phyloP scores from a whole-genome alignment of 257 asterid genomes.

The Gentiana straminea region DNA sequence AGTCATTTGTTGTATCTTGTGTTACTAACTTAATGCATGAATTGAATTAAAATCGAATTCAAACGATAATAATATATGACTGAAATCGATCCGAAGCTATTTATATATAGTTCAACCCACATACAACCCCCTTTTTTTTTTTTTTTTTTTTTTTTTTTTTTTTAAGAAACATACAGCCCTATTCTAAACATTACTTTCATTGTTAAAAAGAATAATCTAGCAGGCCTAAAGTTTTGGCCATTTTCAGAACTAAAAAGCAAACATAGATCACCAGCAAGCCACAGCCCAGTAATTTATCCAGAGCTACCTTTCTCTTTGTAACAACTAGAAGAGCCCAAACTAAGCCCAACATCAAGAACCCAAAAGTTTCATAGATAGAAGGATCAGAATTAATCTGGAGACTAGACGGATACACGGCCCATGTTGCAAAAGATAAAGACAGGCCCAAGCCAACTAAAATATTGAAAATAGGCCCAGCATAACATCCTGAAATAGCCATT shows the following conservation, averaged over 20 bases:
- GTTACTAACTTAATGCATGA: too few relatives aligned
- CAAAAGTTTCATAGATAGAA: conserved; percentile 9
- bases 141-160: neutral
- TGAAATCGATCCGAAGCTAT: too few relatives aligned
- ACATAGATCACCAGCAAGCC: conserved; percentile 11
- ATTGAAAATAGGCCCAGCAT: conserved; percentile 21
- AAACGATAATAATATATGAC: too few relatives aligned
- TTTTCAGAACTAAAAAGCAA: conserved; percentile 7
- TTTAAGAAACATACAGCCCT: neutral
- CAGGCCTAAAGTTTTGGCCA: conserved; percentile 11
- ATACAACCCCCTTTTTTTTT: neutral
- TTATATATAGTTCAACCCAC: too few relatives aligned
- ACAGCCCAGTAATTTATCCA: conserved; percentile 7
- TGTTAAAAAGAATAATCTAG: neutral
- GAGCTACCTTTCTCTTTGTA: conserved; percentile 3
- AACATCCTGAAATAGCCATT: conserved; percentile 13
- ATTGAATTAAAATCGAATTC: too few relatives aligned
- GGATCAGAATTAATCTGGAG: neutral
- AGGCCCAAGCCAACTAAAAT: conserved; percentile 15
- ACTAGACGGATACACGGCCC: conserved; percentile 9
- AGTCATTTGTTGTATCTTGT: too few relatives aligned
- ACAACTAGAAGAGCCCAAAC: conserved; percentile 15
- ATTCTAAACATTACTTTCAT: neutral
- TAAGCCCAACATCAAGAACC: conserved; percentile 10
- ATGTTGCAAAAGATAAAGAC: conserved; percentile 3